A percentile compares a stretch with the other conserved stretches of the same genome.
phyloP scores from a whole-genome alignment of 805 yeast species.

The Wickerhamomyces xylosicus region DNA sequence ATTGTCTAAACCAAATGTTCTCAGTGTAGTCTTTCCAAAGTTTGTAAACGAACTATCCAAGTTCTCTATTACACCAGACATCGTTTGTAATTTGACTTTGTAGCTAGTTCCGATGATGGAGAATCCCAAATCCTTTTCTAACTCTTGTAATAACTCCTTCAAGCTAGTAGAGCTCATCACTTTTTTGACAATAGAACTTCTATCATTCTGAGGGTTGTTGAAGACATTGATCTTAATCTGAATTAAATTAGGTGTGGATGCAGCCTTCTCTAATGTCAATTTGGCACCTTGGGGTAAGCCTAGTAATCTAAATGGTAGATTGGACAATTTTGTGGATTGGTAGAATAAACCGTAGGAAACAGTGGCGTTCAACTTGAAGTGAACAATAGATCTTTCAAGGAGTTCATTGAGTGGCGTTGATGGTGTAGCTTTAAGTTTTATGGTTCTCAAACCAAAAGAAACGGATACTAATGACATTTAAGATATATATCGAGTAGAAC shows the following conservation, averaged over 20 bases:
- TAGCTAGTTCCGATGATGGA: slow-evolving; percentile 8
- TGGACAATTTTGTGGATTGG: slow-evolving; percentile 22
- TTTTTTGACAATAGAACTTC: slow-evolving; percentile 17
- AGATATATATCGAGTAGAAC: too few species aligned
- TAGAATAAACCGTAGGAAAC: slow-evolving; percentile 20
- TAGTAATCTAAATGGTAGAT: slow-evolving; percentile 32
- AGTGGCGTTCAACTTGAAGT: slow-evolving; percentile 24
- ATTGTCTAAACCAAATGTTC: slow-evolving; percentile 15
- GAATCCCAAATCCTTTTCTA: slow-evolving; percentile 12
- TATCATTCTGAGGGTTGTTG: slow-evolving; percentile 14
- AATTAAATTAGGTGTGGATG: slow-evolving; percentile 5
- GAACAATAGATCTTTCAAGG: slow-evolving; percentile 22
- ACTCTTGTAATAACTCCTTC: slow-evolving; percentile 6
- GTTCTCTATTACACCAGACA: slow-evolving; percentile 3
- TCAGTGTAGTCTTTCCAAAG: slow-evolving; percentile 4
- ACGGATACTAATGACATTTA: slow-evolving; percentile 29
- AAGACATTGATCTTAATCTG: slow-evolving; percentile 23
- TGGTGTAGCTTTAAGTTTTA: slow-evolving; percentile 25
- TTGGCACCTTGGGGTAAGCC: slow-evolving; percentile 36
- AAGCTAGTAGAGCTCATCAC: slow-evolving; percentile 9
- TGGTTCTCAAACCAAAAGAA: slow-evolving; percentile 22
- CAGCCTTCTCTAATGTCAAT: slow-evolving; percentile 19
- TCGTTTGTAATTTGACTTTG: slow-evolving; percentile 13
- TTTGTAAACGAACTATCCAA: slow-evolving; percentile 9
- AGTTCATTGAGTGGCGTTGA: slow-evolving; percentile 28